These are phyloP conservation scores for Trichophyton verrucosum DNA, from an alignment of 2,329 filamentous ascomycete species.

Conservation along the genomic window DNA sequence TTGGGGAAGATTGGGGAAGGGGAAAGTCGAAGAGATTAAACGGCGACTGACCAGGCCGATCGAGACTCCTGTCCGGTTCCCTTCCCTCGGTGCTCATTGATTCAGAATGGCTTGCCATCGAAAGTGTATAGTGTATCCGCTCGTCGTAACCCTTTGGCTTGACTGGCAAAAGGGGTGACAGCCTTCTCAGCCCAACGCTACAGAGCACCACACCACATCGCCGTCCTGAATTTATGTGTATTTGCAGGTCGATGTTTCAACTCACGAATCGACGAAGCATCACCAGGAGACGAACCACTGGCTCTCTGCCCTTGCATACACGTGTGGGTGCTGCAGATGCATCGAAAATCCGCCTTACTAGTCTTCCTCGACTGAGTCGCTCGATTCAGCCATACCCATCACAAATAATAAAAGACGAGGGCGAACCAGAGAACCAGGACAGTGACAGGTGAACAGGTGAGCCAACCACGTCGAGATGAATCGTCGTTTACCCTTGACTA, in stretches of 20 bases:
- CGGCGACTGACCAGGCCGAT: neutral
- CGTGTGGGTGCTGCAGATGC: slow-evolving; percentile 1
- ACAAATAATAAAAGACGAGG: neutral
- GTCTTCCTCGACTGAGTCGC: neutral
- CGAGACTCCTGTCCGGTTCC: neutral
- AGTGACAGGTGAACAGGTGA: no score
- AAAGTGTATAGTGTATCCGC: no score
- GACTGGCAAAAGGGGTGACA: no score
- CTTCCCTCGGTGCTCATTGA: neutral
- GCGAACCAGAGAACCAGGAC: neutral
- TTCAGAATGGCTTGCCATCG: no score
- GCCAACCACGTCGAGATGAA: neutral
- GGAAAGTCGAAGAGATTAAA: neutral
- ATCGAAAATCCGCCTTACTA: slow-evolving; percentile 1
- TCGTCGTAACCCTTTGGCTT: no score
- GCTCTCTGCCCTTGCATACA: slow-evolving; percentile 3
- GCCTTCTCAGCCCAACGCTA: no score
- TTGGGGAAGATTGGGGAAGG: no score
- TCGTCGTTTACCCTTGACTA: neutral
- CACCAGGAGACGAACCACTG: neutral
- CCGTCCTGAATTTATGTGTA: neutral
- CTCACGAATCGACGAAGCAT: neutral
- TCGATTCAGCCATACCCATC: neutral
- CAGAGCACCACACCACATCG: neutral
- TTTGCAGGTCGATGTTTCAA: neutral